Evolutionary conservation across 1,284 basidiomycete genomes (phyloP), one percentile per base, ranked within the genome.

Genomic region (Rhodotorula sp.): DNA sequence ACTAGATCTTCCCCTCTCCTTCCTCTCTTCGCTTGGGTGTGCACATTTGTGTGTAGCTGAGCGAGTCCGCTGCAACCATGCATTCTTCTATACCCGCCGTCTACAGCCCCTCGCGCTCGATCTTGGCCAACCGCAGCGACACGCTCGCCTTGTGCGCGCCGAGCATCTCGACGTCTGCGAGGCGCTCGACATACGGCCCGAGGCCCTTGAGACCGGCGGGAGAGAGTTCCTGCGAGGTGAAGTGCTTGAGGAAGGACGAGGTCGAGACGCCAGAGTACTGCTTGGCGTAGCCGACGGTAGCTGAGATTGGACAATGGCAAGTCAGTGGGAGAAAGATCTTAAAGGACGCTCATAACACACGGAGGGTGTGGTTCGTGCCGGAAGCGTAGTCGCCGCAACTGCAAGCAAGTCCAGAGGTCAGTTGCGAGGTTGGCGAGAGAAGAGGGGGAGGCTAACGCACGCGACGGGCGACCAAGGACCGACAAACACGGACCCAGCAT

Each of bases 231-330:
- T 99, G 97, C 13, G 91, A 92, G 10, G 97, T 99, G 80, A 99
- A 97, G 82, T 98, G 91, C 83, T 99, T 99, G 82, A 98, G 94
- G 89, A 99, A 99, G 2, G 94, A 94, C 27, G 89, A 85, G 0
- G 96, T 98, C 83, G 97, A 98, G 77, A 99, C 97, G 23, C 97
- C 97, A 76, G 92, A 95, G 84, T 97, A 99, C 81, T 98, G 95
- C 67, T 93, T 90, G 21, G 97, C 97, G 80, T 95, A 98, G 27
- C 66, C 70, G 56, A 68, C 64, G 34, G 67, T 66, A 41, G 71
- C 67, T 66, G 55, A 25, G 34, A 9, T 23, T 8, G 12, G 27
- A 41, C 25, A 44, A 45, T 7, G 7, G 25, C 53, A 16, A 12
- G 34, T 56, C 34, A 34, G 49, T 21, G 21, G 2, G 12, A 17